Conservation (phyloP, 805 yeast species). For the Pichia phayaonensis region DNA sequence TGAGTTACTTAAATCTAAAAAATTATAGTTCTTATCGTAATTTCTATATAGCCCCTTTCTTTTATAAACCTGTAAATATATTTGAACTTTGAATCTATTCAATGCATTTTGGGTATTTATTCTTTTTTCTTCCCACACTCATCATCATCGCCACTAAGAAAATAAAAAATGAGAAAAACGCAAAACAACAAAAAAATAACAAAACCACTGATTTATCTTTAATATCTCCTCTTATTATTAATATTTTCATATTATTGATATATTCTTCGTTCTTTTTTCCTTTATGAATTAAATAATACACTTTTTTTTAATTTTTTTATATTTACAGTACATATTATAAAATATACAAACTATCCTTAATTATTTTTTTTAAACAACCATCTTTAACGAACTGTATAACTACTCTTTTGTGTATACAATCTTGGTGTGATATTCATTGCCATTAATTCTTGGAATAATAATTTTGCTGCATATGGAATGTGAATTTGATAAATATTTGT, state of each 20-base stretch:
- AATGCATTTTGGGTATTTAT: too few species aligned
- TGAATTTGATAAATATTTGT: slow-evolving; percentile 96
- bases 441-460: slow-evolving; percentile 97
- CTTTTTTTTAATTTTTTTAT: not conserved
- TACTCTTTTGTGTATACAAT: slow-evolving; percentile 71
- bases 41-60: not conserved
- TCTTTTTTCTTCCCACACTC: too few species aligned
- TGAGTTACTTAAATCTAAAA: slow-evolving; percentile 21
- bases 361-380: not conserved
- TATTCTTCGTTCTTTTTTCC: not conserved
- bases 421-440: slow-evolving; percentile 99
- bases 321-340: slow-evolving; percentile 1
- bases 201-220: too few species aligned
- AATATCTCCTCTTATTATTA: too few species aligned
- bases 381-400: slow-evolving; percentile 24
- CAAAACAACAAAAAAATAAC: too few species aligned
- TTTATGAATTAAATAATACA: not conserved
- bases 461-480: slow-evolving; percentile 97
- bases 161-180: too few species aligned
- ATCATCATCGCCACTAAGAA: too few species aligned
- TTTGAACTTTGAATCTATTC: not conserved
- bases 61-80: not conserved
- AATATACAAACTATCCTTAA: not conserved
- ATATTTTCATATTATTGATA: too few species aligned
- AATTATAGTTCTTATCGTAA: slow-evolving; percentile 3